Evolutionary conservation across 177 flowering plant species (phyloP).

Genomic region (Tripterygium wilfordii): DNA sequence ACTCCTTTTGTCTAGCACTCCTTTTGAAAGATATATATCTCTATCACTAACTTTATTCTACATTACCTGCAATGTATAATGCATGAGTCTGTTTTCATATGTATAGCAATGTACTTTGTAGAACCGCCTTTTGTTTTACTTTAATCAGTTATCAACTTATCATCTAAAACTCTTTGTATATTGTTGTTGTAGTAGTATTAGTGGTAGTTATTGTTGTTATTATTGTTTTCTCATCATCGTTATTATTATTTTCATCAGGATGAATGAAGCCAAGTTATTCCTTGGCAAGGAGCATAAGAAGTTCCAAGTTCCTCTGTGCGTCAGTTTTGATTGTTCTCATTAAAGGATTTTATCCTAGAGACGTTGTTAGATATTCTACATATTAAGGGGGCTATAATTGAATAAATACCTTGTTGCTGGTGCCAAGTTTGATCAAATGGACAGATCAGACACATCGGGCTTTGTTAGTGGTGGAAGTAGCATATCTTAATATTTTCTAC

Average conservation of each 20-base stretch:
- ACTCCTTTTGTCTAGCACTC: too few relatives aligned
- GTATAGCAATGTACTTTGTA: too few relatives aligned
- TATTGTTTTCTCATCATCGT: neutral
- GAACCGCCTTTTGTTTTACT: too few relatives aligned
- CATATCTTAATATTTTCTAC: slow-evolving; percentile 9
- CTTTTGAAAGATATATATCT: too few relatives aligned
- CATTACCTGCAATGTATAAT: too few relatives aligned
- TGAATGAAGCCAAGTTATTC: slow-evolving; percentile 43
- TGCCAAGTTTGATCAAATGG: slow-evolving; percentile 34
- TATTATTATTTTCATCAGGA: slow-evolving; percentile 14
- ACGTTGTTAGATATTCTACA: slow-evolving; percentile 48
- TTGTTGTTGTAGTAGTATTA: too few relatives aligned
- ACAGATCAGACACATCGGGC: slow-evolving; percentile 72
- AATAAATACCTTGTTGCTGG: slow-evolving; percentile 1
- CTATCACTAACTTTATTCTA: too few relatives aligned
- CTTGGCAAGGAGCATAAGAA: slow-evolving; percentile 26
- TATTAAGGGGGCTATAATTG: slow-evolving; percentile 10
- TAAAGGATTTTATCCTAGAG: slow-evolving; percentile 58
- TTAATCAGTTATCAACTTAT: too few relatives aligned
- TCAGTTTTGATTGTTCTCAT: slow-evolving; percentile 23
- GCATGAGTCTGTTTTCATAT: too few relatives aligned
- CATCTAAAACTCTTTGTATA: too few relatives aligned
- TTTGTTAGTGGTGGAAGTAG: slow-evolving; percentile 72
- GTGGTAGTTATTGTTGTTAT: neutral
- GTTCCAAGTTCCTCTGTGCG: slow-evolving; percentile 23